Percentiles rank a stretch among this genome's conserved stretches.
phyloP scores from a whole-genome alignment of 164 flowering plant genomes.

The Vitis amurensis region DNA sequence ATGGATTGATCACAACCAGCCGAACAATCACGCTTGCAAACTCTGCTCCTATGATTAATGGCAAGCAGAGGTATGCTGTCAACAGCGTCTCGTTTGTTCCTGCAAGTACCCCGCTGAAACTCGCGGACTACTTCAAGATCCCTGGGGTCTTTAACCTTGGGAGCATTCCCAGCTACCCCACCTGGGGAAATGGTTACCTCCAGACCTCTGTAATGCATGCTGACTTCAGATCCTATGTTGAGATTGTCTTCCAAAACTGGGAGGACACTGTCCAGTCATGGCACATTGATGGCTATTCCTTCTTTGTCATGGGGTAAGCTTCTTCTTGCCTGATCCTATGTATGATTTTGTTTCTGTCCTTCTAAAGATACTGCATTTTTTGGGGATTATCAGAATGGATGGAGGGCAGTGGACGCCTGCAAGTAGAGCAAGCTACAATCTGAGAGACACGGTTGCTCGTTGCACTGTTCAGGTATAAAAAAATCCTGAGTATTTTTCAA shows the following conservation, averaged over 20 bases:
- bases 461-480: slow-evolving; percentile 54
- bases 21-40: slow-evolving; percentile 58
- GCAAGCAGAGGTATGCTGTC: slow-evolving; percentile 68
- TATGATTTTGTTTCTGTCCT: neutral
- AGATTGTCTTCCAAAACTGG: slow-evolving; percentile 74
- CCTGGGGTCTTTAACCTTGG: slow-evolving; percentile 56
- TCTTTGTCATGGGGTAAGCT: slow-evolving; percentile 74
- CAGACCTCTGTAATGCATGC: slow-evolving; percentile 59
- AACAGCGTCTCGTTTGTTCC: slow-evolving; percentile 60
- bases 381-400: slow-evolving; percentile 50
- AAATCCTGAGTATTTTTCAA: too few relatives aligned
- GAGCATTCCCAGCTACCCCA: slow-evolving; percentile 54
- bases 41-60: slow-evolving; percentile 61
- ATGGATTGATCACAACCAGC: slow-evolving; percentile 52
- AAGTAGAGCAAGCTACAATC: slow-evolving; percentile 51
- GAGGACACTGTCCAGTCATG: slow-evolving; percentile 69
- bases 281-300: slow-evolving; percentile 69
- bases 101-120: slow-evolving; percentile 64
- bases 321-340: neutral
- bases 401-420: slow-evolving; percentile 73
- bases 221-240: slow-evolving; percentile 51
- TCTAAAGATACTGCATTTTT: neutral
- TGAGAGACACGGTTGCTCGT: slow-evolving; percentile 66
- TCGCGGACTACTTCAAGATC: slow-evolving; percentile 70
- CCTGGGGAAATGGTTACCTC: slow-evolving; percentile 43